Percentiles rank a stretch among this genome's conserved stretches.
phyloP scores from a whole-genome alignment of 768 basidiomycete species.

The Boletus sp. region DNA sequence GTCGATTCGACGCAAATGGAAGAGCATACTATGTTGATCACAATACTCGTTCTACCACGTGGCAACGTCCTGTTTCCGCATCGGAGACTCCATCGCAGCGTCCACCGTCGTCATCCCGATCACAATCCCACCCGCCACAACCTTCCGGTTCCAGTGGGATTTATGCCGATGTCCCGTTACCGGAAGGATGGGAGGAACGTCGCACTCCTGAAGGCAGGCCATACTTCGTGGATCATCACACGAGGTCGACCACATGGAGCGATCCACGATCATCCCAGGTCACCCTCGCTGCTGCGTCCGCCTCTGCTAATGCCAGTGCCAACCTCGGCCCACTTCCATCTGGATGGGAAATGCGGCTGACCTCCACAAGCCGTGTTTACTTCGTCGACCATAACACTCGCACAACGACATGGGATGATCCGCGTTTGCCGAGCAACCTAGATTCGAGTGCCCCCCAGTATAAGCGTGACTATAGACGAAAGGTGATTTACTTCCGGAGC shows the following conservation, averaged over 20 bases:
- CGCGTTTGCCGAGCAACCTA: conserved; percentile 74
- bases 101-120: conserved; percentile 8
- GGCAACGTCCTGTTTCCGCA: conserved; percentile 52
- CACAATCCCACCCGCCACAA: conserved; percentile 24
- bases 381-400: conserved; percentile 91
- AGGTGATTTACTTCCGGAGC: conserved; percentile 89
- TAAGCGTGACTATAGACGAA: conserved; percentile 89
- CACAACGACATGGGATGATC: conserved; percentile 93
- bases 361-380: conserved; percentile 80
- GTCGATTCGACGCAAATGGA: conserved; percentile 62
- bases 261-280: conserved; percentile 67
- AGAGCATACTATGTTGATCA: conserved; percentile 88
- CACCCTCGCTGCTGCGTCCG: conserved; percentile 42
- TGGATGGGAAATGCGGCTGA: conserved; percentile 94
- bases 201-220: conserved; percentile 83
- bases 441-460: conserved; percentile 93
- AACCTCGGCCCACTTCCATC: conserved; percentile 81
- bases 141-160: conserved; percentile 26
- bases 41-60: conserved; percentile 74
- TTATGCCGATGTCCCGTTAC: conserved; percentile 68
- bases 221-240: conserved; percentile 74
- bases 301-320: conserved; percentile 45
- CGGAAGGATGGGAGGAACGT: conserved; percentile 90
- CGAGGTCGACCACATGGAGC: conserved; percentile 87
- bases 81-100: conserved; percentile 24